Evolutionary conservation across 139 green algal genomes (phyloP).

Genomic region (Chlorella sp.): DNA sequence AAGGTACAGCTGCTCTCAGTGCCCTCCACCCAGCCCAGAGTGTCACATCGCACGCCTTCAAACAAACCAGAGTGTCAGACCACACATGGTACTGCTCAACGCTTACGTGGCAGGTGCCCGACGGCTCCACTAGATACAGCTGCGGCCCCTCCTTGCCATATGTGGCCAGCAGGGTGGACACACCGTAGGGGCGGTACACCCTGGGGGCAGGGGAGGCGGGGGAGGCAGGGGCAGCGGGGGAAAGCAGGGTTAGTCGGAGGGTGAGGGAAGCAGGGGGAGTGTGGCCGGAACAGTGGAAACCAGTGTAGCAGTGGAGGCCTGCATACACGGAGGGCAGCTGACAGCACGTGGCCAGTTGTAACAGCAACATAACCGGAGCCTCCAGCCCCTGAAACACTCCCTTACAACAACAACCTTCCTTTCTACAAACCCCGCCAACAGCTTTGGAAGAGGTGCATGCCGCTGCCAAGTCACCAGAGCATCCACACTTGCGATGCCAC

Average conservation of each 20-base stretch:
- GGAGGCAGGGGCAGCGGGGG: neutral
- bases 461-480: too few relatives aligned
- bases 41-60: too few relatives aligned
- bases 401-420: neutral
- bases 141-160: conserved; percentile 88
- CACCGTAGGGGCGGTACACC: conserved; percentile 80
- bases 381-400: neutral
- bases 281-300: too few relatives aligned
- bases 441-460: too few relatives aligned
- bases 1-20: too few relatives aligned
- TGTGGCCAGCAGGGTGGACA: conserved; percentile 77
- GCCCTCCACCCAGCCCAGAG: too few relatives aligned
- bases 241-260: neutral
- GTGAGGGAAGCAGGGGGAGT: too few relatives aligned
- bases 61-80: too few relatives aligned
- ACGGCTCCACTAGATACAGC: conserved; percentile 94
- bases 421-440: too few relatives aligned
- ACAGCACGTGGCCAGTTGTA: neutral
- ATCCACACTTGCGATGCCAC: too few relatives aligned
- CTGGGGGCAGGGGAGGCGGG: neutral
- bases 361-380: too few relatives aligned
- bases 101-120: conserved; percentile 62
- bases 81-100: neutral
- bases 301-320: neutral
- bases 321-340: neutral